These are phyloP conservation scores for Leccinum subfulvum DNA, from an alignment of 1,284 basidiomycete species.

Conservation along the genomic window DNA sequence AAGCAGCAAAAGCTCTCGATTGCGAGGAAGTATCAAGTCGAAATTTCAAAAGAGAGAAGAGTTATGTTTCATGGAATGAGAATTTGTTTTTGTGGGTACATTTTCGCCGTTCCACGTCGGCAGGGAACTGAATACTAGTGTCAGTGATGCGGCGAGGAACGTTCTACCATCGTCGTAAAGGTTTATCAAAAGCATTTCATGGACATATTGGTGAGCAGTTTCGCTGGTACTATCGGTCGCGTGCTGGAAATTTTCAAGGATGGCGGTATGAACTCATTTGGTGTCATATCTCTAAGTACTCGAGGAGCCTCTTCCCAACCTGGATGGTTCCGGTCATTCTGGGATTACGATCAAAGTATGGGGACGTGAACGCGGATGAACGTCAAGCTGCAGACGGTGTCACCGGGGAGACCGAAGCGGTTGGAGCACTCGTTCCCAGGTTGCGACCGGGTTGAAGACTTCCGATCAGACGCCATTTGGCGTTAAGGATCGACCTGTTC, in stretches of 20 bases:
- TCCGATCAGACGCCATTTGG: background rate
- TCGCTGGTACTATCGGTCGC: background rate
- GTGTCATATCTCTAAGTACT: background rate
- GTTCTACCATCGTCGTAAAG: background rate
- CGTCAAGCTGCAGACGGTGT: too few species aligned
- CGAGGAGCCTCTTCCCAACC: background rate
- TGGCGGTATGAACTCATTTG: background rate
- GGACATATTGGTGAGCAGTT: background rate
- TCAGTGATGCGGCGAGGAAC: background rate
- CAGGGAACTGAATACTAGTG: background rate
- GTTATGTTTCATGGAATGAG: background rate
- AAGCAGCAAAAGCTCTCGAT: background rate
- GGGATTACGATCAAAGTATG: too few species aligned
- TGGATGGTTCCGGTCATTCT: background rate
- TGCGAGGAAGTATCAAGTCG: background rate
- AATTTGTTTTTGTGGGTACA: background rate
- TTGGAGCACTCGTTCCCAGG: too few species aligned
- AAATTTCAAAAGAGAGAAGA: too few species aligned
- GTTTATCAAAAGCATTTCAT: background rate
- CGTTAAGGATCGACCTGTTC: background rate
- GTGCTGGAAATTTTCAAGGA: background rate
- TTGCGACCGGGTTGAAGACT: too few species aligned
- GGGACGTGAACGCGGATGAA: too few species aligned
- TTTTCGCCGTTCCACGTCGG: background rate
- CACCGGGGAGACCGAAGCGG: too few species aligned